Evolutionary conservation across 108 stramenopile genomes (phyloP).

Genomic region (Cyclotella sp.): DNA sequence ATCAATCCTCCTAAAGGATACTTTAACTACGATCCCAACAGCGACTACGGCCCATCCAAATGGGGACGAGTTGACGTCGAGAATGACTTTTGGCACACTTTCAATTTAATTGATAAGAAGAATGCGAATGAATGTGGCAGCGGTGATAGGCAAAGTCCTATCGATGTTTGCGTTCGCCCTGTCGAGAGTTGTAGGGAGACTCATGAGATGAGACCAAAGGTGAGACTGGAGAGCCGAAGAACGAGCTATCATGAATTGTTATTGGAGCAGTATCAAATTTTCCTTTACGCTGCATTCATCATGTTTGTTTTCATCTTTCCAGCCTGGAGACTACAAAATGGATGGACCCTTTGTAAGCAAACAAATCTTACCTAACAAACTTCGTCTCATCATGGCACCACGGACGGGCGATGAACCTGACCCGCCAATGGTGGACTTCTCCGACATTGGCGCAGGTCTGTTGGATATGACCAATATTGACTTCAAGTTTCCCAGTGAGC

Average conservation of each 20-base stretch:
- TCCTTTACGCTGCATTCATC: background rate
- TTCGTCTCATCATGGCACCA: constrained; percentile 40
- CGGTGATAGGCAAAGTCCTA: constrained; percentile 69
- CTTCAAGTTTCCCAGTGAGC: constrained; percentile 86
- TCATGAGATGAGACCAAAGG: constrained; percentile 46
- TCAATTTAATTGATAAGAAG: constrained; percentile 25
- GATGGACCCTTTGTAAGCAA: constrained; percentile 28
- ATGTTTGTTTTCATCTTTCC: background rate
- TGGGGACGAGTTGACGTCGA: constrained; percentile 30
- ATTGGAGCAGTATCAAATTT: background rate
- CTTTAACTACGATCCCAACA: constrained; percentile 44
- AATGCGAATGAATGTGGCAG: constrained; percentile 51
- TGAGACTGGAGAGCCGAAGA: constrained; percentile 9
- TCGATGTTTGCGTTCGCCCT: constrained; percentile 62
- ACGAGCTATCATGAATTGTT: background rate
- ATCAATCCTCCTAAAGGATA: constrained; percentile 33
- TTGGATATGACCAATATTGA: constrained; percentile 78
- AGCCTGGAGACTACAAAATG: constrained; percentile 53
- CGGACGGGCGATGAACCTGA: constrained; percentile 51
- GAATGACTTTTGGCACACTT: constrained; percentile 35
- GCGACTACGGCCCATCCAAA: constrained; percentile 32
- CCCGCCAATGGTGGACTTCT: constrained; percentile 72
- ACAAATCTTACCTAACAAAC: constrained; percentile 48
- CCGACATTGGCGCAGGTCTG: constrained; percentile 69
- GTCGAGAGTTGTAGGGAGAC: constrained; percentile 32